Evolutionary conservation across 192 early-diverging fungal genomes (phyloP).

Genomic region (Gonapodya prolifera): DNA sequence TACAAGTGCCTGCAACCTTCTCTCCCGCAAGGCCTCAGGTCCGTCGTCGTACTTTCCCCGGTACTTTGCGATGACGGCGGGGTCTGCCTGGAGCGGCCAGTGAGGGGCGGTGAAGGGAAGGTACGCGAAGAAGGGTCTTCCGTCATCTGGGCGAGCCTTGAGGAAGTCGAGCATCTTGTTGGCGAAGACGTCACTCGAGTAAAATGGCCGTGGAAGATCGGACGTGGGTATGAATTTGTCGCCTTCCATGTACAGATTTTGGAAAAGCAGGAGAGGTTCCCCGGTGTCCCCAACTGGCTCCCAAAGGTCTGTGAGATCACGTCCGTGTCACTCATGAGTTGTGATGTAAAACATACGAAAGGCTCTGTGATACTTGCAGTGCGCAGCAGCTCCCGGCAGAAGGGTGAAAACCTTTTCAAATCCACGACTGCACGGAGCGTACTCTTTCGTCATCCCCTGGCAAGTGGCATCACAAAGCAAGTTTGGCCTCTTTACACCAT

Average conservation of each 20-base stretch:
- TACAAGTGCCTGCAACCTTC: background rate
- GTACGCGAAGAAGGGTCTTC: conserved; percentile 3
- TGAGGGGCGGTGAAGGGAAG: conserved; percentile 5
- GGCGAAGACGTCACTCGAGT: background rate
- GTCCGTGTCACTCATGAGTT: background rate
- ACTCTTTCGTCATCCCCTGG: background rate
- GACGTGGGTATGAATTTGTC: background rate
- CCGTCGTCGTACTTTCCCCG: background rate
- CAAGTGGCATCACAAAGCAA: no score
- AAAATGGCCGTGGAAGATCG: background rate
- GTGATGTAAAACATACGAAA: no score
- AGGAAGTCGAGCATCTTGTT: background rate
- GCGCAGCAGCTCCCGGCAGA: background rate
- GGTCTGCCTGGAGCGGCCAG: conserved; percentile 5
- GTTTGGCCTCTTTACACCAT: no score
- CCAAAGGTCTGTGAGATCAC: background rate
- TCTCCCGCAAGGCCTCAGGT: background rate
- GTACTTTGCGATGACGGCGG: conserved; percentile 2
- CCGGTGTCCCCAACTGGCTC: background rate
- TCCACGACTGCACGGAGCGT: background rate
- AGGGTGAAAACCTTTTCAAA: background rate
- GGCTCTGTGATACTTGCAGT: no score
- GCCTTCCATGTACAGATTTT: background rate
- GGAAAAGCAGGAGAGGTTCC: background rate
- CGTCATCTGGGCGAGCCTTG: background rate